A percentile compares a stretch with the other conserved stretches of the same genome.
phyloP scores from a whole-genome alignment of 1,284 basidiomycete species.

The Trametes polyzona region DNA sequence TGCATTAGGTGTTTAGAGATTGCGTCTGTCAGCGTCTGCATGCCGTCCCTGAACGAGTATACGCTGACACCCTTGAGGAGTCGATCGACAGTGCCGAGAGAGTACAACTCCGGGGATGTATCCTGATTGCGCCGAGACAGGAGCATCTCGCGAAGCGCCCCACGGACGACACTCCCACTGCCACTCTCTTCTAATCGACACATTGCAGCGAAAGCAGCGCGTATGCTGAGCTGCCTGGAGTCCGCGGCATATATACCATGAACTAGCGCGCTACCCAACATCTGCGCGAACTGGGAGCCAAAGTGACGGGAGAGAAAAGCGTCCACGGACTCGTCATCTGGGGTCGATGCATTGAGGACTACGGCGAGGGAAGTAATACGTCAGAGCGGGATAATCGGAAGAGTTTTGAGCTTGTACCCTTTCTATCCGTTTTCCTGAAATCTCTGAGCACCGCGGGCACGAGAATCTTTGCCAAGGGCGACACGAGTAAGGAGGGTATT shows the following conservation, averaged over 20 bases:
- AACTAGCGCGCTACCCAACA: constrained; percentile 82
- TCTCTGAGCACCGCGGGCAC: constrained; percentile 63
- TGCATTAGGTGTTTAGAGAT: constrained; percentile 54
- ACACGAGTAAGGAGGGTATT: constrained; percentile 44
- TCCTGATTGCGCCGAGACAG: no score
- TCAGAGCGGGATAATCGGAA: no score
- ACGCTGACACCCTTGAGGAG: constrained; percentile 69
- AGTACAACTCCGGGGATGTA: constrained; percentile 45
- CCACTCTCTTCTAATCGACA: constrained; percentile 71
- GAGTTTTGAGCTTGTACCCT: constrained; percentile 3
- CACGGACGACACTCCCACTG: constrained; percentile 70
- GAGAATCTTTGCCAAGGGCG: constrained; percentile 55
- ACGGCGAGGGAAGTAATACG: background rate
- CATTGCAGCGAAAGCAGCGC: constrained; percentile 76
- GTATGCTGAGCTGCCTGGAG: constrained; percentile 73
- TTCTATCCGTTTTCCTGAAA: constrained; percentile 44
- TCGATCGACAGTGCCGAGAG: constrained; percentile 56
- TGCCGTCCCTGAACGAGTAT: constrained; percentile 81
- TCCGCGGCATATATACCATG: constrained; percentile 96
- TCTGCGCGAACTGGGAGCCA: constrained; percentile 71
- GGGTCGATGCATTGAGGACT: constrained; percentile 3
- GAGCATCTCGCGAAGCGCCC: constrained; percentile 49
- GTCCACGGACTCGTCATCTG: constrained; percentile 82
- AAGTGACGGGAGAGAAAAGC: constrained; percentile 80
- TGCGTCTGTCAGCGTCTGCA: constrained; percentile 68